Conservation (phyloP, 2,329 filamentous ascomycete species). For the Cytospora paraplurivora region DNA sequence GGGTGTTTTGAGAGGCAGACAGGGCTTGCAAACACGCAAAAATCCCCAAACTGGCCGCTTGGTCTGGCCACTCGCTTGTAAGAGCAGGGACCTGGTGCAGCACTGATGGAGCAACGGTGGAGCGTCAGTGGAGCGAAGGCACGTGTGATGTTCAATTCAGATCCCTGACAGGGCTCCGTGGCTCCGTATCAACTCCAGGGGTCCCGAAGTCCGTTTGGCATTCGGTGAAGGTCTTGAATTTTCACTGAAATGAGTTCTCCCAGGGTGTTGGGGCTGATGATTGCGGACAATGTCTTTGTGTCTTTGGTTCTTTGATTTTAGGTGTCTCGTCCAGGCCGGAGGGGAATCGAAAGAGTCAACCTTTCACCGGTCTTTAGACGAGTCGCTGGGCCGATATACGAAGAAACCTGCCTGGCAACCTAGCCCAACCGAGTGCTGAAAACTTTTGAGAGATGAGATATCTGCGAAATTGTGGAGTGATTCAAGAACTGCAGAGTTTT, state of each 20-base stretch:
- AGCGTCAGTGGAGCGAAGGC: conserved; percentile 23
- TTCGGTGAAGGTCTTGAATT: conserved; percentile 18
- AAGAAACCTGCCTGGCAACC: background rate
- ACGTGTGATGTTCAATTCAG: conserved; percentile 22
- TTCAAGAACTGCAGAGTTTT: conserved; percentile 28
- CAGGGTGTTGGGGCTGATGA: background rate
- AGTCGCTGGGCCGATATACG: conserved; percentile 20
- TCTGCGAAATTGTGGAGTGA: conserved; percentile 19
- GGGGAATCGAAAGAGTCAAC: conserved; percentile 2
- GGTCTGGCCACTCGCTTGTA: conserved; percentile 15
- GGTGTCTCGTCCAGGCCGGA: background rate
- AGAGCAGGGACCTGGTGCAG: conserved; percentile 18
- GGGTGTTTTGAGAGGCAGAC: conserved; percentile 25
- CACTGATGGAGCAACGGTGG: conserved; percentile 17
- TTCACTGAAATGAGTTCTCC: background rate
- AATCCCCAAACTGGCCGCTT: conserved; percentile 9
- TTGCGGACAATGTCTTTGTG: conserved; percentile 2
- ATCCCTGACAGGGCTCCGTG: conserved; percentile 11
- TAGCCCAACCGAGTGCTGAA: conserved; percentile 10
- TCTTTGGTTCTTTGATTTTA: background rate
- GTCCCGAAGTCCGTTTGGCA: conserved; percentile 15
- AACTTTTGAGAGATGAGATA: conserved; percentile 17
- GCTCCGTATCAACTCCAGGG: conserved; percentile 17
- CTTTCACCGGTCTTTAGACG: background rate
- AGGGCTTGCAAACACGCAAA: conserved; percentile 27